Base-by-base conservation (phyloP, 768 basidiomycete genomes). In the Leccinum disarticulatum region DNA sequence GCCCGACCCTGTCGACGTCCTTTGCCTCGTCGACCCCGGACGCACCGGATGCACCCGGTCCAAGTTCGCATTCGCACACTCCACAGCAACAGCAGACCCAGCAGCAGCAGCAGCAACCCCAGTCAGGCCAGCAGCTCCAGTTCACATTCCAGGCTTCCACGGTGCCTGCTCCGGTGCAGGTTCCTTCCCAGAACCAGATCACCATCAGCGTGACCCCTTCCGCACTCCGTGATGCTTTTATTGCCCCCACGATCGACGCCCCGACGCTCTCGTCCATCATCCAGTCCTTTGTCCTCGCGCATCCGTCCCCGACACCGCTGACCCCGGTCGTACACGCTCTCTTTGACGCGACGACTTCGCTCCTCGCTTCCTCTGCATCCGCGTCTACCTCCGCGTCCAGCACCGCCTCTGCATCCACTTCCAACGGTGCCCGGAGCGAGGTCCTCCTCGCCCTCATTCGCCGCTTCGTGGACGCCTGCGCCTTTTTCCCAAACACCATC, bases 191-290 rank as follows among this genome's bases (percentile, higher is more conserved):
- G 6, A 64, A 25, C 8, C 54, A 65, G 15, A 62, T 75, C 31
- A 52, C 74, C 1, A 58, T 76, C 51, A 74, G 64, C 36, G 68
- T 74, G 36, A 74, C 69, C 31, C 60, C 65, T 4, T 53, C 67
- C 0, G 66, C 72, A 28, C 61, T 76, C 28, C 72, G 70, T 30
- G 74, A 76, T 9, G 73, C 75, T 15, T 71, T 73, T 38, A 54
- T 66, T 35, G 55, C 68, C 0, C 79, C 71, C 52, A 77, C 75
- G 10, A 62, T 84, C 52, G 83, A 86, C 62, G 59, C 80, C 0
- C 69, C 77, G 1, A 80, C 79, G 3, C 72, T 87, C 19, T 79
- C 85, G 14, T 79, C 80, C 41, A 80, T 85, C 74, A 81, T 86
- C 38, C 81, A 83, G 58, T 74, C 76, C 19, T 84, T 77, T 58